phyloP scores from a whole-genome alignment of 1,139 yeast species.

The Yamadazyma pseudoaaseri region DNA sequence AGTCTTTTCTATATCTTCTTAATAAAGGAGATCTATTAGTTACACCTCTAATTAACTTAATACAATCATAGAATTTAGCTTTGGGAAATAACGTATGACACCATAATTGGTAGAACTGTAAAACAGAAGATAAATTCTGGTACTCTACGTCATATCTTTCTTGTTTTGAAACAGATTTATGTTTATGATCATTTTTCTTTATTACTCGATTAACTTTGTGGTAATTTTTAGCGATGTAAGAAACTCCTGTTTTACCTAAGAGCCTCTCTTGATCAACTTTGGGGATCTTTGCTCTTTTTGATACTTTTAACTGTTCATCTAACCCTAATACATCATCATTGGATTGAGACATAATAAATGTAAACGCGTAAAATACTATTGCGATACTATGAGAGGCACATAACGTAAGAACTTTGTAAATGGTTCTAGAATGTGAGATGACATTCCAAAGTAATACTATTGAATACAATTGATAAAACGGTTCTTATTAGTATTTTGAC shows the following conservation, averaged over 20 bases:
- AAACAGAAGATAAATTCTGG: slow-evolving; percentile 41
- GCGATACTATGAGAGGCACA: too few relatives aligned
- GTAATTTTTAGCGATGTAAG: slow-evolving; percentile 42
- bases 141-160: slow-evolving; percentile 39
- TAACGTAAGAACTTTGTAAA: too few relatives aligned
- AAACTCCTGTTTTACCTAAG: slow-evolving; percentile 47
- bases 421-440: too few relatives aligned
- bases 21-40: slow-evolving; percentile 34
- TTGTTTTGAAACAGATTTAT: slow-evolving; percentile 12
- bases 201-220: slow-evolving; percentile 30
- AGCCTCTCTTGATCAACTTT: slow-evolving; percentile 52
- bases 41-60: slow-evolving; percentile 32
- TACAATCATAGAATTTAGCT: slow-evolving; percentile 69
- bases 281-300: slow-evolving; percentile 32
- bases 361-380: slow-evolving; percentile 1
- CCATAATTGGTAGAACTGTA: slow-evolving; percentile 79
- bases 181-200: slow-evolving; percentile 26
- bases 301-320: slow-evolving; percentile 38
- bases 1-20: slow-evolving; percentile 35
- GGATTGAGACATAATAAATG: slow-evolving; percentile 5
- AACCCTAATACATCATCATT: slow-evolving; percentile 37
- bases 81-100: slow-evolving; percentile 79
- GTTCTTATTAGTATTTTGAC: too few relatives aligned
- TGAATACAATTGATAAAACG: too few relatives aligned
- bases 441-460: too few relatives aligned